Evolutionary conservation across 805 yeast genomes (phyloP).

Genomic region (Hanseniaspora thailandica): DNA sequence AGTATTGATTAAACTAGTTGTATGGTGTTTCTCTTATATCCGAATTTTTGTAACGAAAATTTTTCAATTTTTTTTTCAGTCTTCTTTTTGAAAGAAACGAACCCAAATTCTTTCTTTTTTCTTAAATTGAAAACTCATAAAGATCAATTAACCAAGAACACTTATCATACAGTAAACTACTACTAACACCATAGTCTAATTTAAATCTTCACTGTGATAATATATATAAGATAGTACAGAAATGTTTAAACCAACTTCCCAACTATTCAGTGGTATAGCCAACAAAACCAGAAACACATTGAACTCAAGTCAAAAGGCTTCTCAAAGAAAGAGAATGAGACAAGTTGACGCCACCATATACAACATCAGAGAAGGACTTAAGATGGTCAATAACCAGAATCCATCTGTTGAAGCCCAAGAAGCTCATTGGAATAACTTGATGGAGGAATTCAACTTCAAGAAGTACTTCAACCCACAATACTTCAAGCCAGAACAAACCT

Average conservation of each 20-base stretch:
- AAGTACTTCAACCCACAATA: neutral
- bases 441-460: conserved; percentile 3
- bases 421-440: neutral
- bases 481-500: conserved; percentile 12
- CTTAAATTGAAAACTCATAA: no score
- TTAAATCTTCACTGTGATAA: neutral
- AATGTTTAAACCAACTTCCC: conserved; percentile 23
- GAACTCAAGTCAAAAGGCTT: conserved; percentile 65
- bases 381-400: conserved; percentile 31
- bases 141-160: no score
- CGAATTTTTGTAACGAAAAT: no score
- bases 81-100: no score
- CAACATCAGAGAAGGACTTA: conserved; percentile 30
- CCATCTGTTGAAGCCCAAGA: neutral
- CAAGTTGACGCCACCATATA: conserved; percentile 70
- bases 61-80: no score
- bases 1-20: no score
- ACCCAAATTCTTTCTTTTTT: no score
- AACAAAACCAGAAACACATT: conserved; percentile 69
- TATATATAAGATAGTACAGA: neutral
- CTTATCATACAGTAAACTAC: no score
- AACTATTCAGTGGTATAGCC: conserved; percentile 26
- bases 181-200: neutral
- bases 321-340: conserved; percentile 76
- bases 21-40: no score